Base-by-base conservation (phyloP, 208 protist species). In the Polymyxa betae region DNA sequence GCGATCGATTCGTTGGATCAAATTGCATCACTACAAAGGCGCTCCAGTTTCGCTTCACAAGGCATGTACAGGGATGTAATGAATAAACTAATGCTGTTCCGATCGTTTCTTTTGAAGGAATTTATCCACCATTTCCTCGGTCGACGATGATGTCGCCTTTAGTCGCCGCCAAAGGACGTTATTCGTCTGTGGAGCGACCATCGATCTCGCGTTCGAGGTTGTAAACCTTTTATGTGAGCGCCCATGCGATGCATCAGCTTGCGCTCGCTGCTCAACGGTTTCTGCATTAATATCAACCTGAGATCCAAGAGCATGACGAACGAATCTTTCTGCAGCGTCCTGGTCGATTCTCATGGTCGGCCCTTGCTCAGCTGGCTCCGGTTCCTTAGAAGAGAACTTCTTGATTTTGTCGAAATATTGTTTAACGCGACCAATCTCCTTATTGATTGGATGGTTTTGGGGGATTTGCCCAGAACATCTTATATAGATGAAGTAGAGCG, bases 391-490 rank as follows among this genome's bases (percentile, higher is more conserved):
- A n/a, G n/a, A n/a, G n/a, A n/a, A n/a, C 16, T 43, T 35, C 35
- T 43, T 35, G 5, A 82, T 82, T n/a, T 82, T 82, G 16, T 82
- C 72, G 35, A 82, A 82, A n/a, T 82, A 82, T 5, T 35, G 35
- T 43, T 82, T 82, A n/a, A 82, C n/a, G 35, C 72, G 72, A 35
- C 72, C 40, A n/a, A 82, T 82, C 72, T 82, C 72, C 72, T 82
- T 82, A 43, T 82, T 82, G 12, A 82, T 35, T 5, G 72, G 16
- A n/a, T 82, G 72, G 35, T 82, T n/a, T n/a, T 82, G 72, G 5
- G 72, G 72, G 16, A 40, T 43, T 43, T 82, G 16, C 35, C 72
- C 72, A 35, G 35, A 20, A 43, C 16, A 82, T n/a, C 72, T 35
- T 43, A 82, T 5, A n/a, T 82, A 82, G 12, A 35, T n/a, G n/a